Evolutionary conservation across 2,329 filamentous ascomycete genomes (phyloP), one percentile per base, ranked within the genome.

Genomic region (Ceratocystis ficicola): DNA sequence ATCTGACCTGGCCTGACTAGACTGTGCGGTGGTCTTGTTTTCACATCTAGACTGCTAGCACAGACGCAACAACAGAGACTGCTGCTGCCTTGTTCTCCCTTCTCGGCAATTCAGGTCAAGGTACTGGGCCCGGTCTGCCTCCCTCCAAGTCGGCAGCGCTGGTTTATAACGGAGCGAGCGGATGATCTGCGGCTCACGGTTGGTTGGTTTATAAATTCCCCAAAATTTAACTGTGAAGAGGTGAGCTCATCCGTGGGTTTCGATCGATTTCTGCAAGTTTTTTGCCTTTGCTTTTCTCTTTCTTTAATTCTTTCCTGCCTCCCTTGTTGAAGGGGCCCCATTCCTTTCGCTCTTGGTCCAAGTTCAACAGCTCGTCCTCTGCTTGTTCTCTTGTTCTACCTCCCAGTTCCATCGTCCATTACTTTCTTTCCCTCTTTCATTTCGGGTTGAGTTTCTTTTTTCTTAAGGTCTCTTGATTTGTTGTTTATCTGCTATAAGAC

Each of bases 201-300:
- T 28, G 48, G 48, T 15, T 36, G 55, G 32, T 55, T n/a, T 25
- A 20, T 41, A 44, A 64, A 36, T 55, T 8, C 17, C 32, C 32
- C 44, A 41, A 41, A 28, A 59, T 17, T 17, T 46, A 25, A 65
- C 36, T 65, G 55, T 44, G 64, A 41, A 62, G 59, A 62, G 65
- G 65, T 66, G 65, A 66, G 59, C 65, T 60, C 36, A 61, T 65
- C 52, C 64, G 46, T 25, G 44, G 61, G 25, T n/a, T 55, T 66
- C 65, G 55, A 50, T 66, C 46, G 22, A 62, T 55, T 66, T 63
- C 59, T 66, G 44, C 55, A 25, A 46, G 20, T 28, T 60, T 65
- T 65, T 41, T 63, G 8, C 48, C 30, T 48, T 63, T 32, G 28
- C 12, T 52, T 63, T 63, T 25, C 5, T 50, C 20, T 63, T 48